phyloP scores from a whole-genome alignment of 2,329 filamentous ascomycete species.

The Colletotrichum tamarilloi region DNA sequence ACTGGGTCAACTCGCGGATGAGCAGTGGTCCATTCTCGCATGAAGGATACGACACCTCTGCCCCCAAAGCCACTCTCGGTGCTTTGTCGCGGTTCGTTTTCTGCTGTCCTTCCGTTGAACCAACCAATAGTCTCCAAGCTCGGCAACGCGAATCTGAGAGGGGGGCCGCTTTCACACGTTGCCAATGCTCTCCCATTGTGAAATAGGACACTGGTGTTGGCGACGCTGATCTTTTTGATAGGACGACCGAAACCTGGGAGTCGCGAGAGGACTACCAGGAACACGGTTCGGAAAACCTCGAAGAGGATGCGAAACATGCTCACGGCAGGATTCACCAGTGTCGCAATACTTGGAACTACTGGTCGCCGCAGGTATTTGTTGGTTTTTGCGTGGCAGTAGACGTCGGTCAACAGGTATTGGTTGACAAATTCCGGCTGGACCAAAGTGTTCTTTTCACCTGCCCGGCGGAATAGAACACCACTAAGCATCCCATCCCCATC shows the following conservation, averaged over 20 bases:
- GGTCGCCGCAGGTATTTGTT: constrained; percentile 61
- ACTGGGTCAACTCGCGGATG: constrained; percentile 74
- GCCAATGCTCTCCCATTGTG: constrained; percentile 77
- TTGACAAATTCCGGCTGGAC: constrained; percentile 75
- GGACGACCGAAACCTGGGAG: constrained; percentile 63
- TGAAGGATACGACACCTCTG: constrained; percentile 65
- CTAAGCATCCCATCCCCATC: constrained; percentile 81
- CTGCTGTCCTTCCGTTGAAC: constrained; percentile 70
- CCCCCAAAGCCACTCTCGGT: constrained; percentile 61
- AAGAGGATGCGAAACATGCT: constrained; percentile 61
- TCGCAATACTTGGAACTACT: constrained; percentile 75
- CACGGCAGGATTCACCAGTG: constrained; percentile 69
- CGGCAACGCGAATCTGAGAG: constrained; percentile 73
- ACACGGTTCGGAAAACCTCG: constrained; percentile 65
- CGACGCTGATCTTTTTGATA: constrained; percentile 77
- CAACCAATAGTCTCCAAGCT: constrained; percentile 75
- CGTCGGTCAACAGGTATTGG: constrained; percentile 75
- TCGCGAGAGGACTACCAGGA: constrained; percentile 68
- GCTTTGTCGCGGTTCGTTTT: constrained; percentile 55
- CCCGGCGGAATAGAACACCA: constrained; percentile 69
- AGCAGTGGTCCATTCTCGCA: constrained; percentile 78
- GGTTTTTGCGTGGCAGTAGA: constrained; percentile 66
- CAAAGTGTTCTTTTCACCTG: constrained; percentile 46
- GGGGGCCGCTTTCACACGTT: constrained; percentile 78
- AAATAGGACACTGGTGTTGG: constrained; percentile 74